phyloP scores from a whole-genome alignment of 305 asterid species.

The Fraxinus floribunda region DNA sequence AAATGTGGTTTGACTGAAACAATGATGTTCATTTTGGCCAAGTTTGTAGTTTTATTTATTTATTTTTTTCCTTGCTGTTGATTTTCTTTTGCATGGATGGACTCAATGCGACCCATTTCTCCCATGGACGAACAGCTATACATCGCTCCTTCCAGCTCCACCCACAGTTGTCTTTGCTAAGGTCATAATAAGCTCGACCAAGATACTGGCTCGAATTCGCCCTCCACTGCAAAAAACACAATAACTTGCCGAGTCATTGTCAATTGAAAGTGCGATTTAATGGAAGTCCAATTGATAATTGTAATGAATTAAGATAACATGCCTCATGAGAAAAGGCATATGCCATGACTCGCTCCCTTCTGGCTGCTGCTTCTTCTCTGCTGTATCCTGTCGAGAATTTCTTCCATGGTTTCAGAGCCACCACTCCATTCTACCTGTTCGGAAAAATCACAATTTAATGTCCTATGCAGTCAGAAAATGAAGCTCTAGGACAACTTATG shows the following conservation, averaged over 20 bases:
- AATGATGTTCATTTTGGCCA: constrained; percentile 30
- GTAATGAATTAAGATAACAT: constrained; percentile 10
- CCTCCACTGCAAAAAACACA: constrained; percentile 56
- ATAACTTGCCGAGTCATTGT: neutral
- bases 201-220: constrained; percentile 58
- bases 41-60: constrained; percentile 26
- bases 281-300: neutral
- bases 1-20: constrained; percentile 32
- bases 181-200: constrained; percentile 78
- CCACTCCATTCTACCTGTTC: constrained; percentile 73
- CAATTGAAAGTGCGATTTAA: neutral
- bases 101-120: constrained; percentile 45
- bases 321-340: constrained; percentile 85
- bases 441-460: neutral
- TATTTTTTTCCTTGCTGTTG: constrained; percentile 28
- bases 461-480: neutral
- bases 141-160: constrained; percentile 93
- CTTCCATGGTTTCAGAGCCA: constrained; percentile 78
- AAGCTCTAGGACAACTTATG: constrained; percentile 1
- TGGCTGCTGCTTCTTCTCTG: constrained; percentile 66
- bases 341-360: constrained; percentile 73
- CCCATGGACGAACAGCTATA: constrained; percentile 85
- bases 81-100: constrained; percentile 35
- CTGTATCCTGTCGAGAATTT: constrained; percentile 62
- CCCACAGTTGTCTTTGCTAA: constrained; percentile 77